phyloP scores from a whole-genome alignment of 1,284 basidiomycete species.

The Calocybe gambosa region DNA sequence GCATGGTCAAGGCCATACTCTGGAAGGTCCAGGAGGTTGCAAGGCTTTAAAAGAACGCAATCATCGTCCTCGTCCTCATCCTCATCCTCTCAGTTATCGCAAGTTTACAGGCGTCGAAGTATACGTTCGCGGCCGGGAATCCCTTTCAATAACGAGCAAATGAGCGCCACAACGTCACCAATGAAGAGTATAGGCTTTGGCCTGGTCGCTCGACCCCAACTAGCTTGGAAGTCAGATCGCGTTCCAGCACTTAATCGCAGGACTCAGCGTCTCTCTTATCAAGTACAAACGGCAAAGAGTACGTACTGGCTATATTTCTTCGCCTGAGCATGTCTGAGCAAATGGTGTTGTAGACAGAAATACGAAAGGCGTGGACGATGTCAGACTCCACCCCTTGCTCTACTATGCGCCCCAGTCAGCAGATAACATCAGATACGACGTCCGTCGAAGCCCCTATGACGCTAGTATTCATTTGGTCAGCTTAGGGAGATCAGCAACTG shows the following conservation, averaged over 20 bases:
- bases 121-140: background rate
- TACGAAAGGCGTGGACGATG: constrained; percentile 1
- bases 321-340: background rate
- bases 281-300: constrained; percentile 2
- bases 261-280: background rate
- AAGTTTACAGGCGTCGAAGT: background rate
- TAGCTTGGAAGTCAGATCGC: constrained; percentile 17
- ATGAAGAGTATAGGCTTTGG: constrained; percentile 2
- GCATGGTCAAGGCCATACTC: background rate
- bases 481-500: constrained; percentile 26
- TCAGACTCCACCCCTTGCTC: constrained; percentile 14
- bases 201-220: constrained; percentile 13
- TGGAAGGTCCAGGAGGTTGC: background rate
- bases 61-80: too few species aligned
- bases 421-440: constrained; percentile 18
- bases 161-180: background rate
- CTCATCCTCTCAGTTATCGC: background rate
- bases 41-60: background rate
- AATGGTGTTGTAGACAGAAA: background rate
- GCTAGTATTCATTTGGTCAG: constrained; percentile 37
- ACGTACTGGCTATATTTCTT: background rate
- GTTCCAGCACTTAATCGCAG: constrained; percentile 7
- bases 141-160: background rate
- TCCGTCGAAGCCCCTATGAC: constrained; percentile 21
- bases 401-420: constrained; percentile 7